Percentiles rank a stretch among this genome's conserved stretches.
Evolutionary conservation across 2,329 filamentous ascomycete genomes (phyloP).

Genomic region (Botrytis pseudocinerea): DNA sequence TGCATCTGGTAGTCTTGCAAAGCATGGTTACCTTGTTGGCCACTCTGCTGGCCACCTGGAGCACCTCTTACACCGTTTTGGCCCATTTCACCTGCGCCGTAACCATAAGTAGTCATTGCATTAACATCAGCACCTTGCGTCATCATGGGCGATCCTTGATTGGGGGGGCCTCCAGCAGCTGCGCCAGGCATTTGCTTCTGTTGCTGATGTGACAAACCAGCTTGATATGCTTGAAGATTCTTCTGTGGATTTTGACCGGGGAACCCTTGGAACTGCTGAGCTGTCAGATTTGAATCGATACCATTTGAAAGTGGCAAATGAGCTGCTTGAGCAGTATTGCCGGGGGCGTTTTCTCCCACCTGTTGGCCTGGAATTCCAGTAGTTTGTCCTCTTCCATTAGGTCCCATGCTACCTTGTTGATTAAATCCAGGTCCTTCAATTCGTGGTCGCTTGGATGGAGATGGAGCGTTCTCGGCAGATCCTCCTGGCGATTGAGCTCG

Average conservation of each 20-base stretch:
- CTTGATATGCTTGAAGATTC: slow-evolving; percentile 83
- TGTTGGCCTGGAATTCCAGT: slow-evolving; percentile 65
- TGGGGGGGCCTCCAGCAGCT: slow-evolving; percentile 71
- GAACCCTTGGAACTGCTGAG: slow-evolving; percentile 69
- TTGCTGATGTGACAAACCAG: slow-evolving; percentile 79
- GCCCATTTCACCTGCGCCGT: slow-evolving; percentile 63
- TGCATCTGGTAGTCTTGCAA: slow-evolving; percentile 90
- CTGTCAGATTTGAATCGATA: slow-evolving; percentile 74
- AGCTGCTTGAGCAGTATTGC: slow-evolving; percentile 51
- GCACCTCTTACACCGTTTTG: slow-evolving; percentile 58
- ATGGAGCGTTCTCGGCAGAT: slow-evolving; percentile 83
- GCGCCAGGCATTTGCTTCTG: slow-evolving; percentile 72
- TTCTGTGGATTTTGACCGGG: slow-evolving; percentile 49
- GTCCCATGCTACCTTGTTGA: slow-evolving; percentile 59
- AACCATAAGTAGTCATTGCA: slow-evolving; percentile 54
- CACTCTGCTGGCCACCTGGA: slow-evolving; percentile 59
- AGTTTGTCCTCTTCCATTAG: slow-evolving; percentile 67
- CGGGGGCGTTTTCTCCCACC: slow-evolving; percentile 58
- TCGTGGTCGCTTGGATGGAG: slow-evolving; percentile 85
- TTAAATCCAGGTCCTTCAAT: slow-evolving; percentile 73
- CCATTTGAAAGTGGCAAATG: slow-evolving; percentile 67
- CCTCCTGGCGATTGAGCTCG: slow-evolving; percentile 79
- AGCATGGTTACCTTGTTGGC: slow-evolving; percentile 63
- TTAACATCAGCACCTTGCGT: slow-evolving; percentile 66
- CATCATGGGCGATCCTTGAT: slow-evolving; percentile 83